phyloP scores from a whole-genome alignment of 1,139 yeast species.

The Sugiyamaella castrensis region DNA sequence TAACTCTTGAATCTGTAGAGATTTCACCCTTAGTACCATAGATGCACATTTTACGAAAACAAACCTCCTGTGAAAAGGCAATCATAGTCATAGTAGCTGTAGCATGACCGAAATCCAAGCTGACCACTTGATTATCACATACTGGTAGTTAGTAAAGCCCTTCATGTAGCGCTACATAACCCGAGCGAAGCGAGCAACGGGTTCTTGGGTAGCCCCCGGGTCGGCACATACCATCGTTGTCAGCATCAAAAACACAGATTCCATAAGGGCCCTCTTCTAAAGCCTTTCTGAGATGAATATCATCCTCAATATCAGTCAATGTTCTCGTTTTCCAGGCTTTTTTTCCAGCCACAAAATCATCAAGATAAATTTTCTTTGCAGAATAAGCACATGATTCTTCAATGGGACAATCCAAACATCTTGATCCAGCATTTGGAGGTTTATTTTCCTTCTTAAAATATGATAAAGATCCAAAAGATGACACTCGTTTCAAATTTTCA shows the following conservation, averaged over 20 bases:
- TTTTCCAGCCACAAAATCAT: slow-evolving; percentile 24
- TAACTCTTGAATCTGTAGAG: slow-evolving; percentile 27
- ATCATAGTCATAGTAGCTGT: slow-evolving; percentile 35
- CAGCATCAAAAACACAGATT: slow-evolving; percentile 29
- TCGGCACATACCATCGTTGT: slow-evolving; percentile 23
- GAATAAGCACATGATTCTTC: slow-evolving; percentile 29
- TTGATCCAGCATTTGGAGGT: slow-evolving; percentile 27
- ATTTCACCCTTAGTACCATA: slow-evolving; percentile 32
- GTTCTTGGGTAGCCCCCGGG: no score
- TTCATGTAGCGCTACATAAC: no score
- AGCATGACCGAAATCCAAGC: slow-evolving; percentile 27
- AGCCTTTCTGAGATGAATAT: slow-evolving; percentile 25
- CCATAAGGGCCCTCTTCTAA: slow-evolving; percentile 29
- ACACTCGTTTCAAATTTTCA: slow-evolving; percentile 24
- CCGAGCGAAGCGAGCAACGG: no score
- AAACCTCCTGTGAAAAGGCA: slow-evolving; percentile 29
- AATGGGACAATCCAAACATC: slow-evolving; percentile 26
- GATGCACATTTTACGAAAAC: slow-evolving; percentile 27
- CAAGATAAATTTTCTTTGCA: slow-evolving; percentile 28
- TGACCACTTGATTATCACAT: slow-evolving; percentile 31
- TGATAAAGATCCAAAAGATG: slow-evolving; percentile 30
- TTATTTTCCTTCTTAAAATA: slow-evolving; percentile 28
- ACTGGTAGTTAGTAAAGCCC: neutral
- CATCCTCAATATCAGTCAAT: slow-evolving; percentile 30
- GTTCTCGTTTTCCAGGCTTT: slow-evolving; percentile 23